Percentiles rank a stretch among this genome's conserved stretches.
Evolutionary conservation across 495 filamentous ascomycete genomes (phyloP).

Genomic region (Neurospora sp.): DNA sequence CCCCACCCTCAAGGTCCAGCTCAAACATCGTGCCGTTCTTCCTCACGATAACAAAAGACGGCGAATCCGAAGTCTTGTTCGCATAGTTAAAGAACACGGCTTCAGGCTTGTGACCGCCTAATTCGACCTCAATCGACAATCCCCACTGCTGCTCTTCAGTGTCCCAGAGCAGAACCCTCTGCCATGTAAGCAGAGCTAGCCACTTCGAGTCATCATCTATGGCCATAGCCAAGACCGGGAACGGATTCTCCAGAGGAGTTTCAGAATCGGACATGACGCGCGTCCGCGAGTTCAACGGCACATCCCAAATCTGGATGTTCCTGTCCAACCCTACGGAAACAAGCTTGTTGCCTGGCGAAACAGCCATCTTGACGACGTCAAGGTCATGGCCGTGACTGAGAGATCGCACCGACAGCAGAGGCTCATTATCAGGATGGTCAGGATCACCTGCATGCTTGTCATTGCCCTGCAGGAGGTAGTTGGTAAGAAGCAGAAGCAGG

Average conservation of each 20-base stretch:
- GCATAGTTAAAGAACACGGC: conserved; percentile 45
- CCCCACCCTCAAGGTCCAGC: conserved; percentile 25
- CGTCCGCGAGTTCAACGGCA: conserved; percentile 30
- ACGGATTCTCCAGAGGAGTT: conserved; percentile 26
- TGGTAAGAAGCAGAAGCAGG: conserved; percentile 53
- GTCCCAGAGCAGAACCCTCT: conserved; percentile 48
- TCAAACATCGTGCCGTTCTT: conserved; percentile 49
- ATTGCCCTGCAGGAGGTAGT: conserved; percentile 51
- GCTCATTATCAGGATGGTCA: conserved; percentile 34
- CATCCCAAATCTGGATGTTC: conserved; percentile 48
- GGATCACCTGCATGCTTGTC: conserved; percentile 20
- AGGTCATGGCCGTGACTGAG: conserved; percentile 49
- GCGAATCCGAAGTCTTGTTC: conserved; percentile 17
- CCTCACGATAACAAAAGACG: conserved; percentile 44
- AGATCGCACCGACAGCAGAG: conserved; percentile 46
- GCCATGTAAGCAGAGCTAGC: conserved; percentile 51
- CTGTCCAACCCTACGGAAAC: conserved; percentile 60
- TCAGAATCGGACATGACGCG: conserved; percentile 31
- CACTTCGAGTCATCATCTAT: conserved; percentile 50
- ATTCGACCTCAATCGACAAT: conserved; percentile 33
- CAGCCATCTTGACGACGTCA: conserved; percentile 51
- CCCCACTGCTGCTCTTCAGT: conserved; percentile 42
- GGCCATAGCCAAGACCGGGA: conserved; percentile 49
- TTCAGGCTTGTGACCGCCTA: conserved; percentile 42
- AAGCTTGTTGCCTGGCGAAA: conserved; percentile 47